phyloP scores from a whole-genome alignment of 768 basidiomycete species.

The Atractiella rhizophila region DNA sequence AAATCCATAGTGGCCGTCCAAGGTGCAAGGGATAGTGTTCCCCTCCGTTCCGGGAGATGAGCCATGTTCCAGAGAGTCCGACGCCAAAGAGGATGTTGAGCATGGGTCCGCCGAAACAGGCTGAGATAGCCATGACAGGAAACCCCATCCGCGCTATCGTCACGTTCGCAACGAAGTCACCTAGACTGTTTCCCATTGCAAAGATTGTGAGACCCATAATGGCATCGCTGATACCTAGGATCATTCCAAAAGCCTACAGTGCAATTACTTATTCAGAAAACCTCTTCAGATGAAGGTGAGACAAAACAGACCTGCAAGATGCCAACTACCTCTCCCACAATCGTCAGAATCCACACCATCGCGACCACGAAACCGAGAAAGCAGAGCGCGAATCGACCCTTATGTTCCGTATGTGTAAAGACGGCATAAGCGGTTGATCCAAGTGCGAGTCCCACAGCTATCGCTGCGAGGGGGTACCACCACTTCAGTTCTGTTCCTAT shows the following conservation, averaged over 20 bases:
- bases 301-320: slow-evolving; percentile 45
- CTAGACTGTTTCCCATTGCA: slow-evolving; percentile 82
- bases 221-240: slow-evolving; percentile 86
- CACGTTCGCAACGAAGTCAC: slow-evolving; percentile 90
- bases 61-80: slow-evolving; percentile 69
- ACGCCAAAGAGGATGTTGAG: slow-evolving; percentile 33
- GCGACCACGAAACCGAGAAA: slow-evolving; percentile 74
- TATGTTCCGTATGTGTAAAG: slow-evolving; percentile 33
- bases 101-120: slow-evolving; percentile 28
- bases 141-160: slow-evolving; percentile 63
- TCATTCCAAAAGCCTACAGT: slow-evolving; percentile 58
- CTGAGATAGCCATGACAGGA: slow-evolving; percentile 83
- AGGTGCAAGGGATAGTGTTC: slow-evolving; percentile 35
- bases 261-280: background rate
- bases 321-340: slow-evolving; percentile 82
- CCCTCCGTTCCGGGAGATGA: slow-evolving; percentile 28
- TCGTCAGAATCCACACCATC: slow-evolving; percentile 93
- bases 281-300: background rate
- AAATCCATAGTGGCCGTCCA: slow-evolving; percentile 65
- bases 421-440: slow-evolving; percentile 36
- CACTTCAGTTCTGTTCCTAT: slow-evolving; percentile 12
- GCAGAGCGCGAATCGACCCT: slow-evolving; percentile 39
- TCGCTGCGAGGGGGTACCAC: slow-evolving; percentile 34
- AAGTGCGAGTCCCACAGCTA: slow-evolving; percentile 31
- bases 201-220: slow-evolving; percentile 93